Evolutionary conservation across 768 basidiomycete species (phyloP).

Genomic region (Xerocomellus amylosporus): DNA sequence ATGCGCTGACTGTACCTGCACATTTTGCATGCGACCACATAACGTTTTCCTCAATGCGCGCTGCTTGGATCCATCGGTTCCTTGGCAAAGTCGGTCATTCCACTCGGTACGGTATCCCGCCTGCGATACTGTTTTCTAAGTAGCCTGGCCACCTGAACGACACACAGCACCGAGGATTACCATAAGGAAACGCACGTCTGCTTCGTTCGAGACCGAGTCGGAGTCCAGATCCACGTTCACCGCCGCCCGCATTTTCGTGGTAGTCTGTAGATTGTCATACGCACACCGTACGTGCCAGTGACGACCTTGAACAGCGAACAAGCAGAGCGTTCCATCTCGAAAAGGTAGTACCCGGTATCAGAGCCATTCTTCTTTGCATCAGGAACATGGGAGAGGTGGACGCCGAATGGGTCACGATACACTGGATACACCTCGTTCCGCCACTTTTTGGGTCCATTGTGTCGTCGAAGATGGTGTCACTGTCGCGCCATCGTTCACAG

Average conservation of each 20-base stretch:
- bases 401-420: constrained; percentile 67
- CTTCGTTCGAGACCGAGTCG: constrained; percentile 81
- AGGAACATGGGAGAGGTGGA: constrained; percentile 35
- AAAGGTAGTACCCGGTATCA: constrained; percentile 60
- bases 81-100: too few relatives aligned
- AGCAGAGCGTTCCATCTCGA: constrained; percentile 87
- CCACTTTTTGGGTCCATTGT: too few relatives aligned
- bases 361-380: constrained; percentile 29
- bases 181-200: constrained; percentile 61
- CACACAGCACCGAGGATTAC: not conserved
- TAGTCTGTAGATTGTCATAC: constrained; percentile 89
- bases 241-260: constrained; percentile 36
- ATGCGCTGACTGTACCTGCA: too few relatives aligned
- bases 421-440: constrained; percentile 63
- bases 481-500: too few relatives aligned
- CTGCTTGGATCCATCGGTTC: constrained; percentile 52
- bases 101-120: too few relatives aligned
- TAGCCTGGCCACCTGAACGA: too few relatives aligned
- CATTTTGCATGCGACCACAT: constrained; percentile 40
- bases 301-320: constrained; percentile 86
- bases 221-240: constrained; percentile 64
- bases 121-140: too few relatives aligned
- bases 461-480: too few relatives aligned
- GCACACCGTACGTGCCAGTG: constrained; percentile 92
- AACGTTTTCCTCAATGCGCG: constrained; percentile 65